These are phyloP conservation scores for Farysia itapuensis DNA, from an alignment of 1,284 basidiomycete genomes.

Conservation along the genomic window DNA sequence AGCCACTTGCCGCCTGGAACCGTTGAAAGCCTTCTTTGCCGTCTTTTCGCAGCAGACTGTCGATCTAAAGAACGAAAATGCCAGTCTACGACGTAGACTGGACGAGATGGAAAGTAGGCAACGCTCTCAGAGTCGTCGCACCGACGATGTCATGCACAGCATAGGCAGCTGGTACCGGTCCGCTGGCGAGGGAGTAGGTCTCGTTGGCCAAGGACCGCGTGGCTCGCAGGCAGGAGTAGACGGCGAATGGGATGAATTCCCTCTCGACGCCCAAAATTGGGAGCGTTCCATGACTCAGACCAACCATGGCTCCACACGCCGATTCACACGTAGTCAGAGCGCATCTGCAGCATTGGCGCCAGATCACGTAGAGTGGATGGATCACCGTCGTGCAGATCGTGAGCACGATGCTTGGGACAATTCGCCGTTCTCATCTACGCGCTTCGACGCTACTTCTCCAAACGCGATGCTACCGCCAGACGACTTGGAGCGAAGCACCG, in stretches of 20 bases:
- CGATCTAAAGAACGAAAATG: slow-evolving; percentile 25
- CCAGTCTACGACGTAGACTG: slow-evolving; percentile 6
- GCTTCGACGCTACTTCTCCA: neutral
- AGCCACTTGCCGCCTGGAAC: slow-evolving; percentile 26
- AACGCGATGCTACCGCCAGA: neutral
- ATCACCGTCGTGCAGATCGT: neutral
- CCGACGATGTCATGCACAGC: slow-evolving; percentile 32
- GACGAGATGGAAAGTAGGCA: slow-evolving; percentile 17
- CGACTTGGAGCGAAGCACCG: neutral
- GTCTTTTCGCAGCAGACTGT: slow-evolving; percentile 11
- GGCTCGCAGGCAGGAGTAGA: slow-evolving; percentile 26
- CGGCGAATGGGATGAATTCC: slow-evolving; percentile 41
- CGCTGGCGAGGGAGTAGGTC: slow-evolving; percentile 5
- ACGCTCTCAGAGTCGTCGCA: slow-evolving; percentile 4
- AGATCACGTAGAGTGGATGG: slow-evolving; percentile 10
- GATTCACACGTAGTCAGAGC: slow-evolving; percentile 3
- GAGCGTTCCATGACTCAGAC: slow-evolving; percentile 21
- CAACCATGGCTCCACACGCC: neutral
- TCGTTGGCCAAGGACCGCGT: slow-evolving; percentile 1
- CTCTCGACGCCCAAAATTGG: slow-evolving; percentile 32
- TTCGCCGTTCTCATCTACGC: neutral
- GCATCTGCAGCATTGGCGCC: slow-evolving; percentile 5
- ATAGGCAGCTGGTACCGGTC: slow-evolving; percentile 34
- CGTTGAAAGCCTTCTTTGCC: slow-evolving; percentile 29
- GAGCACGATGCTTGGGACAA: neutral